Evolutionary conservation across 805 yeast genomes (phyloP), one percentile per base, ranked within the genome.

Genomic region (Candida wancherniae): DNA sequence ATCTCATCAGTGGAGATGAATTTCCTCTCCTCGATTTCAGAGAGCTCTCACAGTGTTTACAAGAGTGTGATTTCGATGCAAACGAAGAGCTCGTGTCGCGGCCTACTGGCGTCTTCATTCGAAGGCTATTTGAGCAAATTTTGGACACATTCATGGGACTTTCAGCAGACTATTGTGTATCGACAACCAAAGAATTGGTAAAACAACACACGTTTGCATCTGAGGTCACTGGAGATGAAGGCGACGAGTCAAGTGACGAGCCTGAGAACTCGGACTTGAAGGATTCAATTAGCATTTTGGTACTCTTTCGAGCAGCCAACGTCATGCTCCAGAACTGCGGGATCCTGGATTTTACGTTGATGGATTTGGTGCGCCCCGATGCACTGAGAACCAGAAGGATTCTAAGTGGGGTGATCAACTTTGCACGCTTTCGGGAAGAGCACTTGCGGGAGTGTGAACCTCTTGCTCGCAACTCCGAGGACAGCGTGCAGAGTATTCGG

Each of bases 281-380:
- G 10, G 61, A 55, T 32, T 53, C 58, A 4, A 36, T 48, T 15
- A 36, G 53, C 33, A 61, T 79, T 5, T 50, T 82, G 12, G 74
- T 75, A 2, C 57, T 81, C 15, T 83, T 78, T 37, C 58, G 77
- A 31, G 73, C 75, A 5, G 70, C 83, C 42, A 69, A 67, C 51
- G 70, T 67, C 47, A 82, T 84, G 52, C 66, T 84, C 42, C 67
- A 69, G 26, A 78, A 72, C 36, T 79, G 90, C 50, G 95, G 95
- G 0, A 73, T 87, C 2, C 67, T 74, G 35, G 95, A 87, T 54
- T 83, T 86, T 49, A 72, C 77, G 24, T 63, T 86, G 29, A 66
- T 73, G 59, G 96, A 87, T 58, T 61, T 87, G 18, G 65, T 74
- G 36, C 77, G 76, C 42, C 96, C 96, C 1, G 95, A 86, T n/a